Evolutionary conservation across 257 asterid genomes (phyloP), one percentile per base, ranked within the genome.

Genomic region (Catharanthus roseus): DNA sequence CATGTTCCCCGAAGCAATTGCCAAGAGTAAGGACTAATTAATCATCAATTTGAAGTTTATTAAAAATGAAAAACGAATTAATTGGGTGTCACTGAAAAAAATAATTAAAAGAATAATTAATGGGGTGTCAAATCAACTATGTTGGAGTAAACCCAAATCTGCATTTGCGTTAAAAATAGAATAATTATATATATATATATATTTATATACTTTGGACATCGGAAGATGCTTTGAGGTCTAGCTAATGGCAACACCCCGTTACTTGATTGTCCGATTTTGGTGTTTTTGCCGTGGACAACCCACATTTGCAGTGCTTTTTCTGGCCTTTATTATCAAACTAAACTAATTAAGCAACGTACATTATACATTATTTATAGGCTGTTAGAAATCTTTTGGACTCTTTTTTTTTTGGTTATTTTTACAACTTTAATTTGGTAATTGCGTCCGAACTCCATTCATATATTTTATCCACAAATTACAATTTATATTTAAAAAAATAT

Each of bases 161-260:
- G 19, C 13, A 10, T 26, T 31, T 38, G 26, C 23, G 41, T 24
- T 34, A 19, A 6, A 6, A 55, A 54, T 11, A 29, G 24, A 65
- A 39, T 73, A 41, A 65, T n/a, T n/a, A n/a, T n/a, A n/a, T n/a
- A n/a, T n/a, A n/a, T n/a, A n/a, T n/a, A n/a, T n/a, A n/a, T n/a
- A n/a, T 65, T 21, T 18, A 68, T 13, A 56, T 56, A 67, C 51
- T 56, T 57, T 65, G 41, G 9, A 47, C 54, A n/a, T 68, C 64
- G 33, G 34, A 75, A 79, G 80, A 75, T 79, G 72, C 68, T 72
- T 47, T 58, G 29, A 18, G 68, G 80, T 67, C 69, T 72, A 72
- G 83, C 70, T 72, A 75, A 56, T 72, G 53, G 65, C n/a, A 60
- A 62, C 72, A 71, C 44, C 41, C 54, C 8, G 9, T 55, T 64